A percentile compares a stretch with the other conserved stretches of the same genome.
Conservation (phyloP, 805 yeast genomes). For the Scheffersomyces ergatensis region DNA sequence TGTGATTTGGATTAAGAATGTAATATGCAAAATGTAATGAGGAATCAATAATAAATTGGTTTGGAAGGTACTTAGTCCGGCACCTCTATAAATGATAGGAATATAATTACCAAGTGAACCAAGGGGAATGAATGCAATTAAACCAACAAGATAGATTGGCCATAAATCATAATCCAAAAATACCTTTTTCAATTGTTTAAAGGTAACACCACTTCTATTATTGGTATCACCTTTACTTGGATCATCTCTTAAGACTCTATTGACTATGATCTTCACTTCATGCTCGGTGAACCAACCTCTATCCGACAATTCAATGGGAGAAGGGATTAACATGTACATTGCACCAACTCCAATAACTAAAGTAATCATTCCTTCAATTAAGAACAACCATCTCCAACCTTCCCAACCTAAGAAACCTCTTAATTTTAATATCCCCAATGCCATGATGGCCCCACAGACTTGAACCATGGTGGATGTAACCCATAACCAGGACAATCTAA, state of each 20-base stretch:
- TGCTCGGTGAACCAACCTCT: conserved; percentile 19
- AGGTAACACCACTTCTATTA: conserved; percentile 22
- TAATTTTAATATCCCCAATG: conserved; percentile 18
- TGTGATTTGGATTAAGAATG: conserved; percentile 16
- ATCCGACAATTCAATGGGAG: conserved; percentile 50
- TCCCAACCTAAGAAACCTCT: conserved; percentile 15
- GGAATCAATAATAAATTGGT: conserved; percentile 55
- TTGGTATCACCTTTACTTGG: conserved; percentile 29
- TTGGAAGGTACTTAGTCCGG: conserved; percentile 35
- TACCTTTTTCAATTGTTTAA: conserved; percentile 13
- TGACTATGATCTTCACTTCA: conserved; percentile 25
- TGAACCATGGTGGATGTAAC: conserved; percentile 18
- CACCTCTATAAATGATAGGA: conserved; percentile 43
- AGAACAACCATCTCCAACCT: conserved; percentile 63
- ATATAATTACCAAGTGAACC: conserved; percentile 31
- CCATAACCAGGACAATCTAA: conserved; percentile 48
- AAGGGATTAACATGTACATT: conserved; percentile 52
- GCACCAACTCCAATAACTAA: conserved; percentile 47
- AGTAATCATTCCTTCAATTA: conserved; percentile 62
- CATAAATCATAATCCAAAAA: conserved; percentile 21
- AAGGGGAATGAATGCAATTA: conserved; percentile 21
- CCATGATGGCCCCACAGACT: conserved; percentile 16
- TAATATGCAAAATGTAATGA: conserved; percentile 24
- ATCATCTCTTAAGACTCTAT: conserved; percentile 24
- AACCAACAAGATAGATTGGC: conserved; percentile 34